A percentile compares a stretch with the other conserved stretches of the same genome.
These are phyloP conservation scores for Hygrocybe punicea DNA, from an alignment of 768 basidiomycete species.

Conservation along the genomic window DNA sequence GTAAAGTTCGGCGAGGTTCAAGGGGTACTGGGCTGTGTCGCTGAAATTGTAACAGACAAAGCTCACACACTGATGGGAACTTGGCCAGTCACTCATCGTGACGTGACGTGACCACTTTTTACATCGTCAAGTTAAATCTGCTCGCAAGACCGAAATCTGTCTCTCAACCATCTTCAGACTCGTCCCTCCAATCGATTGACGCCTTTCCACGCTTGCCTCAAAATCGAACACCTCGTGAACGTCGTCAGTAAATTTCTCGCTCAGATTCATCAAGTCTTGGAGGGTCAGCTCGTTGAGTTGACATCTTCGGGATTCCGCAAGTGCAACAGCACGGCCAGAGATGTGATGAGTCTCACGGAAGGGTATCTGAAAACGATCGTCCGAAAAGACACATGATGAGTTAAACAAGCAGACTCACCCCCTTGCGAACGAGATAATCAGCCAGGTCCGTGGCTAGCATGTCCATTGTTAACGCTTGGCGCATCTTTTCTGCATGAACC, in stretches of 20 bases:
- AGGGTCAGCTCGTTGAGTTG: slow-evolving; percentile 80
- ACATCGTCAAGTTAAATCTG: too few species aligned
- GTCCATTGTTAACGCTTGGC: slow-evolving; percentile 88
- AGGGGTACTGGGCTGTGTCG: too few species aligned
- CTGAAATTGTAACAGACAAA: background rate
- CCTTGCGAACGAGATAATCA: slow-evolving; percentile 97
- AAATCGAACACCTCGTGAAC: slow-evolving; percentile 88
- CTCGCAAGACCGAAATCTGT: slow-evolving; percentile 75
- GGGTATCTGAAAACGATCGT: slow-evolving; percentile 64
- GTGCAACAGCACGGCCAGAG: slow-evolving; percentile 92
- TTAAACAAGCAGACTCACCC: slow-evolving; percentile 54
- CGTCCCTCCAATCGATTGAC: slow-evolving; percentile 90
- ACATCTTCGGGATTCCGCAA: slow-evolving; percentile 80
- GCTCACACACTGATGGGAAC: too few species aligned
- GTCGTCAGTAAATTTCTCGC: slow-evolving; percentile 76
- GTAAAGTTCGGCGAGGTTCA: too few species aligned
- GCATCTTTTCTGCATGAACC: slow-evolving; percentile 92
- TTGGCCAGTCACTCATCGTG: too few species aligned
- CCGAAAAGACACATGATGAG: background rate
- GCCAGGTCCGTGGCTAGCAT: slow-evolving; percentile 98
- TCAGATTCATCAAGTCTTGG: slow-evolving; percentile 73
- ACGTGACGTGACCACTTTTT: too few species aligned
- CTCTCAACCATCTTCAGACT: slow-evolving; percentile 79
- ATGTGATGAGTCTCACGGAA: slow-evolving; percentile 99
- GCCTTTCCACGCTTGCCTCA: slow-evolving; percentile 89